Evolutionary conservation across 1,284 basidiomycete species (phyloP).

Genomic region (Thecaphora thlaspeos): DNA sequence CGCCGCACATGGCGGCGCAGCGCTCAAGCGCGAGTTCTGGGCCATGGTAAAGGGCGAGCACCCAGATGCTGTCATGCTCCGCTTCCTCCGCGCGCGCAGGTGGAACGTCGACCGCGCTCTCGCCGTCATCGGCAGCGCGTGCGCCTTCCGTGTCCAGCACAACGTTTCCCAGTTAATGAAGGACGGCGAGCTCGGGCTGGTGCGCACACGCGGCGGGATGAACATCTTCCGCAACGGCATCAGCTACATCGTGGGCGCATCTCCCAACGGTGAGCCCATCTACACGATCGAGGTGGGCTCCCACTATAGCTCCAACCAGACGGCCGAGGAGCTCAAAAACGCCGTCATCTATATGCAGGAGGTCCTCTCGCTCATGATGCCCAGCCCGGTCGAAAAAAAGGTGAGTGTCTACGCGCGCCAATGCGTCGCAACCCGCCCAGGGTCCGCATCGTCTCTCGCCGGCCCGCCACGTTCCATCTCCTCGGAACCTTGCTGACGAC

Average conservation of each 20-base stretch:
- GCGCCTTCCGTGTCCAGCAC: slow-evolving; percentile 34
- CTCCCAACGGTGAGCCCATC: slow-evolving; percentile 40
- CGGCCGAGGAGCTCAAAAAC: slow-evolving; percentile 47
- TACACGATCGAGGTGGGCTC: slow-evolving; percentile 51
- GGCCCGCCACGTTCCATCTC: too few species aligned
- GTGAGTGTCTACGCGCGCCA: too few species aligned
- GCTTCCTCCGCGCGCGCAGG: slow-evolving; percentile 58
- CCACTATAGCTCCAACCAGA: slow-evolving; percentile 50
- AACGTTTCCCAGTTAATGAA: slow-evolving; percentile 37
- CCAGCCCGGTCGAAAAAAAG: slow-evolving; percentile 48
- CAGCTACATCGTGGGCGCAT: slow-evolving; percentile 43
- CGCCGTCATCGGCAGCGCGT: slow-evolving; percentile 40
- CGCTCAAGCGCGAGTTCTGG: slow-evolving; percentile 47
- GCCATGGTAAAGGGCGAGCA: slow-evolving; percentile 49
- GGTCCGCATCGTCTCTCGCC: too few species aligned
- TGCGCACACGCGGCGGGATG: slow-evolving; percentile 39
- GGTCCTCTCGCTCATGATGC: slow-evolving; percentile 40
- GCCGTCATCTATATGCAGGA: slow-evolving; percentile 47
- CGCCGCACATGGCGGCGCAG: slow-evolving; percentile 40
- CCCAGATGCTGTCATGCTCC: slow-evolving; percentile 50
- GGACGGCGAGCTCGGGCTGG: slow-evolving; percentile 36
- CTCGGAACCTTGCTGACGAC: too few species aligned
- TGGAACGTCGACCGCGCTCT: slow-evolving; percentile 49
- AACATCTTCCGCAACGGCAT: slow-evolving; percentile 50
- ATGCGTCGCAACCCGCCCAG: too few species aligned